A percentile compares a stretch with the other conserved stretches of the same genome.
These are phyloP conservation scores for Allomyces javanicus DNA, from an alignment of 192 early-diverging fungal species.

Conservation along the genomic window DNA sequence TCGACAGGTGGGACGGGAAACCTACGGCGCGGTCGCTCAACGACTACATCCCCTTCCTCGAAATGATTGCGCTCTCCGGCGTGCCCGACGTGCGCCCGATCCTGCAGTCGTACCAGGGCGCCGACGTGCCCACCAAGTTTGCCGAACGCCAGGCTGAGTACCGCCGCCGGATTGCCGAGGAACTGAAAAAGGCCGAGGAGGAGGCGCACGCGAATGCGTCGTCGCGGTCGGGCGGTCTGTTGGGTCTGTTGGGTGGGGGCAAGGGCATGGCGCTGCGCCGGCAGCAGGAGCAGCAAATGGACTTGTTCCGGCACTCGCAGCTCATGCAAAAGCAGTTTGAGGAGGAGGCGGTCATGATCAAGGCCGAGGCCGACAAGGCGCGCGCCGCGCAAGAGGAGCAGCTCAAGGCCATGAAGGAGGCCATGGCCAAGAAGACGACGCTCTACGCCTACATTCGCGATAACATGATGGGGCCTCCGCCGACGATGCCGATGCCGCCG, in stretches of 20 bases:
- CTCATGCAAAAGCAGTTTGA: background rate
- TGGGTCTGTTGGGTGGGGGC: background rate
- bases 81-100: conserved; percentile 55
- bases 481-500: too few species aligned
- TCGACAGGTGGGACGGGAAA: conserved; percentile 74
- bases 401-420: background rate
- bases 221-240: background rate
- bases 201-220: background rate
- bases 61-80: conserved; percentile 49
- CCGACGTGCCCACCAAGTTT: conserved; percentile 48
- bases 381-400: background rate
- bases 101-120: conserved; percentile 42
- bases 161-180: background rate
- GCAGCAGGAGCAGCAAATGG: background rate
- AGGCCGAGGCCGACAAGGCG: background rate
- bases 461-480: too few species aligned
- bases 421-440: background rate
- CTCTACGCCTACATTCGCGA: background rate
- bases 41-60: conserved; percentile 75
- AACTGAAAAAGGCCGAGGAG: background rate
- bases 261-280: background rate
- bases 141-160: conserved; percentile 9
- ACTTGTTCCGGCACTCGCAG: background rate
- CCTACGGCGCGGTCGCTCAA: conserved; percentile 57
- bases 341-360: background rate